Base-by-base conservation (phyloP, 1,139 yeast genomes). In the Petasospora fabianii region DNA sequence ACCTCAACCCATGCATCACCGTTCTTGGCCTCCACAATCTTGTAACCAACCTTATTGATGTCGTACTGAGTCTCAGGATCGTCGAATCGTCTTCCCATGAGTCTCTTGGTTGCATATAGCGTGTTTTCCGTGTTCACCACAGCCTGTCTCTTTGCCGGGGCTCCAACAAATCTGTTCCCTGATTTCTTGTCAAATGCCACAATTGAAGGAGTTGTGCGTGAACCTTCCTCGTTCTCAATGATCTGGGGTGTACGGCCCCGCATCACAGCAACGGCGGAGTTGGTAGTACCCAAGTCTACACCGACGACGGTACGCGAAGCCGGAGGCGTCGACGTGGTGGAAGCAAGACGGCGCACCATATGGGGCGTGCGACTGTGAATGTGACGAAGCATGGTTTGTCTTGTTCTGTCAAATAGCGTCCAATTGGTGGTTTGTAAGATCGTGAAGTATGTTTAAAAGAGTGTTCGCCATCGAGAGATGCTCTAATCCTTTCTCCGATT, bases 1-100 rank as follows among this genome's bases (percentile, higher is more conserved):
- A 97, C 96, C 74, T 90, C 97, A 49, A 92, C 84, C 97, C 98
- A 94, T 55, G 98, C 98, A 63, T 94, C 98, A 65, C 98, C 98
- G 66, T 92, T 92, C 51, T 77, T 66, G 76, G 90, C 97, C 76
- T 90, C 87, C 60, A 90, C 86, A 54, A 92, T 92, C 77, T 90
- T 90, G 82, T 86, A 92, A 50, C 98, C 97, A 45, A 90, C 97
- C 71, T 90, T 90, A 65, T 84, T 80, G 65, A 92, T 78, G 66
- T 94, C 98, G 73, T 90, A 84, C 74, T 92, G 97, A 48, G 92
- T 97, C 72, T 92, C 98, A 47, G 72, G 66, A 66, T 92, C 99
- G 68, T 90, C 96, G 65, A 80, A 92, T 68, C 97, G 84, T 69
- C 98, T 85, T 69, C 99, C 99, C 65, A 92, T 92, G 66, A 92